A percentile compares a stretch with the other conserved stretches of the same genome.
These are phyloP conservation scores for Fusarium siculi DNA, from an alignment of 2,329 filamentous ascomycete genomes.

Conservation along the genomic window DNA sequence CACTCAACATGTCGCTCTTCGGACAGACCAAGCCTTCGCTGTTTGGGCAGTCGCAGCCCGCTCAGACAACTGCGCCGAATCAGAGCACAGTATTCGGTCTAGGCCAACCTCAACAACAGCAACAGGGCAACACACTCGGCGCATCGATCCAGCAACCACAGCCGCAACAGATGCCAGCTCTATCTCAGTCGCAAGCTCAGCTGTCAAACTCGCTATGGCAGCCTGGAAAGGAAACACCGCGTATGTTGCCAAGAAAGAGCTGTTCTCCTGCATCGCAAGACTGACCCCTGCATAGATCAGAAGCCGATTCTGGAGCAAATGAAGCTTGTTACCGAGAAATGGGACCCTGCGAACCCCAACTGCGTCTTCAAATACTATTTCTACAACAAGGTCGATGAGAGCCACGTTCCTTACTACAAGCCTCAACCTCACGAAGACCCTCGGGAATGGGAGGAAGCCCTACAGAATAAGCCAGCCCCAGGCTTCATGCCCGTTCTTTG, in stretches of 20 bases:
- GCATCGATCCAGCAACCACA: constrained; percentile 52
- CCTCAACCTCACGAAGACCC: constrained; percentile 77
- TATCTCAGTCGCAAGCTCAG: constrained; percentile 59
- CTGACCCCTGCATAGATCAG: constrained; percentile 57
- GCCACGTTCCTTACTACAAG: constrained; percentile 79
- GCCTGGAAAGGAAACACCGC: constrained; percentile 60
- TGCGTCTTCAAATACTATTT: constrained; percentile 86
- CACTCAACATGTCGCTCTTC: constrained; percentile 53
- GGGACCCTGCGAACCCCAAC: constrained; percentile 74
- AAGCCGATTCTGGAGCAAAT: constrained; percentile 82
- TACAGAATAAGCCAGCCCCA: constrained; percentile 80
- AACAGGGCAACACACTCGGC: constrained; percentile 51
- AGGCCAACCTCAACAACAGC: constrained; percentile 49
- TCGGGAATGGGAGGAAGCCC: constrained; percentile 84
- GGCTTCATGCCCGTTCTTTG: constrained; percentile 82
- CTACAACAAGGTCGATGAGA: constrained; percentile 84
- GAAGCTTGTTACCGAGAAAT: constrained; percentile 75
- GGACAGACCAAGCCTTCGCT: constrained; percentile 53
- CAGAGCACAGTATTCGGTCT: constrained; percentile 28
- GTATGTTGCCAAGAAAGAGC: constrained; percentile 48
- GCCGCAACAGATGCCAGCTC: constrained; percentile 54
- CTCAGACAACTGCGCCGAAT: constrained; percentile 47
- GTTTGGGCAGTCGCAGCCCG: constrained; percentile 53
- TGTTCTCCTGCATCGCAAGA: neutral
- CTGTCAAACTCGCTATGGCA: constrained; percentile 64